These are phyloP conservation scores for Epichloe gansuensis DNA, from an alignment of 2,329 filamentous ascomycete species.

Conservation along the genomic window DNA sequence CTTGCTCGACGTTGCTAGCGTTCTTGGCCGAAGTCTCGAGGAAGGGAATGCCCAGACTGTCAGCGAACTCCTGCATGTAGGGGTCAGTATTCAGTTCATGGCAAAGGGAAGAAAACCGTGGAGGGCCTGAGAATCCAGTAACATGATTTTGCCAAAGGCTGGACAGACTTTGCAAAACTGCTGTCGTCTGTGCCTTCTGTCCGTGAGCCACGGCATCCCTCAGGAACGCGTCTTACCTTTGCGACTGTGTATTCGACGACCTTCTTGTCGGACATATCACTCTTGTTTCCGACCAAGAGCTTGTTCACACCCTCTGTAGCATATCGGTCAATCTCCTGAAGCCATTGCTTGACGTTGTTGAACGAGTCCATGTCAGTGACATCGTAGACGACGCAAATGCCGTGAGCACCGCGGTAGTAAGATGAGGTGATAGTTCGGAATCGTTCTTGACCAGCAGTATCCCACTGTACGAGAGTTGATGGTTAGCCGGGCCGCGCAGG, in stretches of 20 bases:
- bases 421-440: slow-evolving; percentile 99
- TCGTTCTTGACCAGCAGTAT: slow-evolving; percentile 96
- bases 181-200: background rate
- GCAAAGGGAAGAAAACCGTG: background rate
- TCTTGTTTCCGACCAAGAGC: slow-evolving; percentile 98
- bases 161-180: too few relatives aligned
- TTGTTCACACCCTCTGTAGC: slow-evolving; percentile 99
- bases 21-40: slow-evolving; percentile 99
- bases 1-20: slow-evolving; percentile 98
- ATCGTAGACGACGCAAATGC: slow-evolving; percentile 99
- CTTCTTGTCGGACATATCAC: slow-evolving; percentile 99
- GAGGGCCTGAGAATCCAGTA: too few relatives aligned
- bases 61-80: slow-evolving; percentile 74
- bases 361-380: slow-evolving; percentile 99
- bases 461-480: slow-evolving; percentile 55
- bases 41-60: slow-evolving; percentile 97
- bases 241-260: slow-evolving; percentile 98
- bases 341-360: slow-evolving; percentile 99
- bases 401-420: slow-evolving; percentile 97
- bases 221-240: slow-evolving; percentile 57
- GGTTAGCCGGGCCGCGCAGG: background rate
- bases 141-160: background rate
- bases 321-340: slow-evolving; percentile 98
- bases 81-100: slow-evolving; percentile 10
- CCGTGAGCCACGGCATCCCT: background rate